A percentile compares a stretch with the other conserved stretches of the same genome.
Conservation (phyloP, 805 yeast species). For the Yamadazyma laniorum region DNA sequence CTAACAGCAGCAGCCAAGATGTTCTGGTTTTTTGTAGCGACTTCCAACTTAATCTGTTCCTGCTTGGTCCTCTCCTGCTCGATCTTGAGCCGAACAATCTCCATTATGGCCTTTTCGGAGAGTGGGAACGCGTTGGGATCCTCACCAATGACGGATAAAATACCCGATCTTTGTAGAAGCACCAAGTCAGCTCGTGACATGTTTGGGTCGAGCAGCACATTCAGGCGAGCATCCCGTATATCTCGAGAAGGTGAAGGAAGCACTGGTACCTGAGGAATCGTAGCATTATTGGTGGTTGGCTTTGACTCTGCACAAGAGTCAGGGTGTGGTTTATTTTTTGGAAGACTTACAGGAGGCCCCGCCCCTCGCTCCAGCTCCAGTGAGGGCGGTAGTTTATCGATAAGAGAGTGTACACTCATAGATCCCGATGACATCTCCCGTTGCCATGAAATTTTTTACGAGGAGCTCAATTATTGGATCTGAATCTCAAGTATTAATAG, state of each 20-base stretch:
- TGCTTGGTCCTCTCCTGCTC: slow-evolving; percentile 85
- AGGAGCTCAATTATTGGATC: too few relatives aligned
- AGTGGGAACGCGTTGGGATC: slow-evolving; percentile 50
- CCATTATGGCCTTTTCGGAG: slow-evolving; percentile 55
- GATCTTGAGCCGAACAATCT: slow-evolving; percentile 56
- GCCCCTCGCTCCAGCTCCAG: neutral
- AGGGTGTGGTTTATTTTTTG: too few relatives aligned
- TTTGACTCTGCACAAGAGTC: too few relatives aligned
- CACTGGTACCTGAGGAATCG: neutral
- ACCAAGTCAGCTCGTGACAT: slow-evolving; percentile 1
- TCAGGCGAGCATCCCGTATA: too few relatives aligned
- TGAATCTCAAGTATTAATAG: too few relatives aligned
- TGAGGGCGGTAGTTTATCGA: slow-evolving; percentile 23
- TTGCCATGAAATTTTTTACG: slow-evolving; percentile 1
- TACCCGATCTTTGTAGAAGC: slow-evolving; percentile 15
- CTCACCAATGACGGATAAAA: slow-evolving; percentile 49
- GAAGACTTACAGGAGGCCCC: too few relatives aligned
- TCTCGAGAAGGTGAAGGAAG: neutral
- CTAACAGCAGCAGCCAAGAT: slow-evolving; percentile 59
- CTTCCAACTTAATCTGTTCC: slow-evolving; percentile 68
- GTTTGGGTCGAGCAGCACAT: too few relatives aligned
- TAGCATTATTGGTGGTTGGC: neutral
- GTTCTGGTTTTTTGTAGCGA: slow-evolving; percentile 56
- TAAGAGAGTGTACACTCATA: slow-evolving; percentile 43
- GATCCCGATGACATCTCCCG: slow-evolving; percentile 18